Evolutionary conservation across 306 rosid species (phyloP), one percentile per base, ranked within the genome.

Genomic region (Mimosa bimucronata): DNA sequence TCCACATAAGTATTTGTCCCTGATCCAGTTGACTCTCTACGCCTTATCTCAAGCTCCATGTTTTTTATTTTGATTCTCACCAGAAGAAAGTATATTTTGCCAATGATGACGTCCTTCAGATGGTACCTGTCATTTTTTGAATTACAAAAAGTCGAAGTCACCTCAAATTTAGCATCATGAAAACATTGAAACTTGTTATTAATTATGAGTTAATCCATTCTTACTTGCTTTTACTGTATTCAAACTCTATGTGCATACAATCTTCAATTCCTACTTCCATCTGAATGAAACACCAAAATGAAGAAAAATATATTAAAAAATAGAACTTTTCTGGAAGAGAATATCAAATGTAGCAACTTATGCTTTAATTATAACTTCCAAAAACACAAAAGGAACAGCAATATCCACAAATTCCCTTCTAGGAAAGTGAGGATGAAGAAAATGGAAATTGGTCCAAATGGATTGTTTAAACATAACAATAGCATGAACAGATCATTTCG

Each of bases 181-280:
- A 41, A 75, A 40, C 37, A 58, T 40, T 26, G 16, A 60, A 58
- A 58, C 55, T 14, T 46, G n/a, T 21, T 25, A 75, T 38, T 14
- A 21, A 38, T 48, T 18, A 30, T 9, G 52, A 30, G 25, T 11
- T 13, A 14, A 25, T 34, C 34, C 9, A 61, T 41, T 80, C 97
- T 78, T 88, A 92, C 97, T 92, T 92, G 97, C 93, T 92, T 87
- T 92, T 92, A 64, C 88, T 85, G 76, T 92, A 92, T 85, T 92
- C 97, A 62, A 92, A 88, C 80, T 92, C 97, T 16, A 90, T 92
- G 83, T 92, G 97, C 73, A 92, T 85, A 83, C 97, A 92, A 79
- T 92, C 97, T 80, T 92, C 97, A 64, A 92, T 92, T 79, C 97
- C 97, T 57, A 92, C 97, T 89, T 92, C 97, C 97, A 92, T 92